Base-by-base conservation (phyloP, 495 filamentous ascomycete species). In the Clohesyomyces aquaticus region DNA sequence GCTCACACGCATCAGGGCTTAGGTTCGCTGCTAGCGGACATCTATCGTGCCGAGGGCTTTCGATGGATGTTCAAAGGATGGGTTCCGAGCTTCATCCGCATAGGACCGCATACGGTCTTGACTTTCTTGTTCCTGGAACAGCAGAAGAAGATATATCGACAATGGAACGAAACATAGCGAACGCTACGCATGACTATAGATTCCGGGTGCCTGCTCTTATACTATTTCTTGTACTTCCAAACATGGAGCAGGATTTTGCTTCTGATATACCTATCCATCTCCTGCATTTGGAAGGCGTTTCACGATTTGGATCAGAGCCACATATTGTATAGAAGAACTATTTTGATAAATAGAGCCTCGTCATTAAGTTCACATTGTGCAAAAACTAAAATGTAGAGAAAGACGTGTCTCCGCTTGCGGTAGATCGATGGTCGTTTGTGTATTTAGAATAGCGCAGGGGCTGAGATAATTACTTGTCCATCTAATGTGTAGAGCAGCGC, bases 21-120 rank as follows among this genome's bases (percentile, higher is more conserved):
- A 14, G 23, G 68, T 1, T 38, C 22, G 10, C 56, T 77, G 14
- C 47, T 78, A 25, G 60, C 60, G 43, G 87, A 91, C 41, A 89
- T 93, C 27, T 87, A 85, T 63, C 84, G 81, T 65, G 82, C 85
- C 55, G 93, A 98, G 74, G 93, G 93, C 26, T 74, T 90, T 47
- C 74, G 79, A 1, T 98, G 94, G 94, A 90, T 92, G 83, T 98
- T 97, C 76, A 87, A 88, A 71, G 94, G 94, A n/a, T 98, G 94
- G 94, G 88, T 96, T 46, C 94, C 94, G 10, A 94, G 91, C 70
- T 98, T 98, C 74, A 86, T 96, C 59, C 82, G 94, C n/a, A 72
- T 98, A 59, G 95, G 88, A 23, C 88, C 88, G 43, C 94, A 98
- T 80, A 98, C 94, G 2, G 91, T 98, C 71, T 87, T 89, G 61